Evolutionary conservation across 768 basidiomycete genomes (phyloP), one percentile per base, ranked within the genome.

Genomic region (Asterophora lycoperdoides): DNA sequence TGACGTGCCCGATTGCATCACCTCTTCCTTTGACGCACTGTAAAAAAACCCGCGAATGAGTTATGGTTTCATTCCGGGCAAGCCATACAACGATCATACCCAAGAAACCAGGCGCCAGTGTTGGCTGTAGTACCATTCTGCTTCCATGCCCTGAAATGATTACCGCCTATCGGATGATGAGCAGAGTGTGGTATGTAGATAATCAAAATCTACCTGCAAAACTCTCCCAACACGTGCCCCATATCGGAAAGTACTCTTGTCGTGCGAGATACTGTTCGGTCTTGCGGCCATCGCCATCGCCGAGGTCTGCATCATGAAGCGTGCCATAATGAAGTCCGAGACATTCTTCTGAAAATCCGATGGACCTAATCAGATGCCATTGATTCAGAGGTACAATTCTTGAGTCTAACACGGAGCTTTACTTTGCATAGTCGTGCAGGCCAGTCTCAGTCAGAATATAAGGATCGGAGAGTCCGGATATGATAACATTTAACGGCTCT

Each of bases 191-290:
- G 20, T 32, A 6, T 13, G 42, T 28, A 10, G 32, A 43, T 36
- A 0, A 39, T 14, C 4, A 18, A n/a, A 44, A 17, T 26, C 52
- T 64, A 75, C 84, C 84, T 55, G 82, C 75, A 18, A 93, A 64
- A 57, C 81, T 89, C 72, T 93, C 90, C 86, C 91, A 90, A 64
- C 91, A 93, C 0, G 89, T 89, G 20, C 91, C 91, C 76, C 81
- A 83, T 30, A 83, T 67, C 4, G 89, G 88, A 53, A 77, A 76
- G 65, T 89, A 91, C 53, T 83, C 72, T 56, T 93, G 90, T 18
- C 91, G 79, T 18, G 82, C 84, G 40, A 93, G 77, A 60, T 82
- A 78, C 52, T 81, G 76, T 60, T 93, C 84, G 0, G 68, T 62
- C 61, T 84, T 83, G 58, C 75, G 76, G 2, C 82, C 82, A 45